These are phyloP conservation scores for Knufia petricola DNA, from an alignment of 2,329 filamentous ascomycete species.

Conservation along the genomic window DNA sequence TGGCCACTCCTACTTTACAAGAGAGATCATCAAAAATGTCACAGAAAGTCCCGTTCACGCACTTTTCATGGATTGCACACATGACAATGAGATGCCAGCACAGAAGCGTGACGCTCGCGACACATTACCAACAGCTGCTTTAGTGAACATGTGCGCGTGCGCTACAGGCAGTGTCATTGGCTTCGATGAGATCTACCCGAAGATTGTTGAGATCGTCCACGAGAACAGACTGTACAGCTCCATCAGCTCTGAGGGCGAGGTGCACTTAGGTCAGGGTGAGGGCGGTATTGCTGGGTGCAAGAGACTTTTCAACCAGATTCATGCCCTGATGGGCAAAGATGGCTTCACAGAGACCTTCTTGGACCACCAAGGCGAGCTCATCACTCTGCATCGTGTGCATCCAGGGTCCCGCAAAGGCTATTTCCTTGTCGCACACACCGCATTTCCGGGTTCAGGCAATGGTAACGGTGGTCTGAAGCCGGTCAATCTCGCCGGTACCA, in stretches of 20 bases:
- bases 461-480: constrained; percentile 72
- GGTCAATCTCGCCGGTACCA: constrained; percentile 72
- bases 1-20: constrained; percentile 21
- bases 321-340: constrained; percentile 90
- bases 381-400: constrained; percentile 92
- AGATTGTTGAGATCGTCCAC: constrained; percentile 82
- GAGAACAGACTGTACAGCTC: constrained; percentile 79
- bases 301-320: constrained; percentile 87
- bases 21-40: constrained; percentile 67
- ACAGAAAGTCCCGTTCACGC: constrained; percentile 84
- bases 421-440: constrained; percentile 91
- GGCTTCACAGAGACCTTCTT: constrained; percentile 93
- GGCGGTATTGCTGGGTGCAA: constrained; percentile 84
- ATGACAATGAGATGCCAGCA: constrained; percentile 92
- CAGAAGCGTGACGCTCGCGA: constrained; percentile 92
- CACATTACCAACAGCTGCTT: constrained; percentile 83
- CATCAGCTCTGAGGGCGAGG: constrained; percentile 53
- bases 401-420: constrained; percentile 86
- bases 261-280: constrained; percentile 60
- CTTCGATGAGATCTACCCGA: constrained; percentile 92
- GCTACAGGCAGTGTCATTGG: constrained; percentile 95
- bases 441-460: constrained; percentile 81
- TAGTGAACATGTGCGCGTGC: constrained; percentile 92
- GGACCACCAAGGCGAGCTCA: constrained; percentile 90
- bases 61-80: constrained; percentile 97